A percentile compares a stretch with the other conserved stretches of the same genome.
Conservation (phyloP, 805 yeast species). For the Scheffersomyces spartinae region DNA sequence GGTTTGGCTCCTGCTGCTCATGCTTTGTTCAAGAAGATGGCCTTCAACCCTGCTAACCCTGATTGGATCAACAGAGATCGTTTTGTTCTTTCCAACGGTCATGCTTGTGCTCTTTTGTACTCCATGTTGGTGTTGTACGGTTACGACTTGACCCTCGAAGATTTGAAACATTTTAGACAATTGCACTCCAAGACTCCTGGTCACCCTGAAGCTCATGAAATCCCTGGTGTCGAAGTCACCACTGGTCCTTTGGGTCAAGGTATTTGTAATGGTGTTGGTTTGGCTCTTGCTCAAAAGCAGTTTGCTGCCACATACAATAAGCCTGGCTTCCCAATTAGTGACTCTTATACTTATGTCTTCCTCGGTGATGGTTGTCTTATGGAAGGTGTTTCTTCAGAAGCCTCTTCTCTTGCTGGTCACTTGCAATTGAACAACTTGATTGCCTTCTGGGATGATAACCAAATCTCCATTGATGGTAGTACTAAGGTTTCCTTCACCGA, state of each 20-base stretch:
- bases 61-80: slow-evolving; percentile 92
- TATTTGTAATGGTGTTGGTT: slow-evolving; percentile 89
- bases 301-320: slow-evolving; percentile 89
- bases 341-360: slow-evolving; percentile 67
- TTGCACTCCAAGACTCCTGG: slow-evolving; percentile 90
- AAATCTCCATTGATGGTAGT: slow-evolving; percentile 92
- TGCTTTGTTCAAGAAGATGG: slow-evolving; percentile 69
- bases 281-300: slow-evolving; percentile 90
- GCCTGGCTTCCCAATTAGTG: slow-evolving; percentile 63
- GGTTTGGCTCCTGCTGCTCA: slow-evolving; percentile 97
- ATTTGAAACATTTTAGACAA: slow-evolving; percentile 84
- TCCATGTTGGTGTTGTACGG: slow-evolving; percentile 79
- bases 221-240: slow-evolving; percentile 92
- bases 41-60: slow-evolving; percentile 84
- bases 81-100: slow-evolving; percentile 92
- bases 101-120: slow-evolving; percentile 86
- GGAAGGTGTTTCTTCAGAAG: slow-evolving; percentile 97
- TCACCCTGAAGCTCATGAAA: slow-evolving; percentile 80
- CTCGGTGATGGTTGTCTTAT: slow-evolving; percentile 96
- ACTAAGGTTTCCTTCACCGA: slow-evolving; percentile 88
- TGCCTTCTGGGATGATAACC: slow-evolving; percentile 94
- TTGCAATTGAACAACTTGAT: slow-evolving; percentile 86
- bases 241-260: slow-evolving; percentile 99
- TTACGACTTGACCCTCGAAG: slow-evolving; percentile 69
- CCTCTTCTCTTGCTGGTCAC: slow-evolving; percentile 93